These are phyloP conservation scores for Artemisia annua DNA, from an alignment of 129 eudicot genomes.

Conservation along the genomic window DNA sequence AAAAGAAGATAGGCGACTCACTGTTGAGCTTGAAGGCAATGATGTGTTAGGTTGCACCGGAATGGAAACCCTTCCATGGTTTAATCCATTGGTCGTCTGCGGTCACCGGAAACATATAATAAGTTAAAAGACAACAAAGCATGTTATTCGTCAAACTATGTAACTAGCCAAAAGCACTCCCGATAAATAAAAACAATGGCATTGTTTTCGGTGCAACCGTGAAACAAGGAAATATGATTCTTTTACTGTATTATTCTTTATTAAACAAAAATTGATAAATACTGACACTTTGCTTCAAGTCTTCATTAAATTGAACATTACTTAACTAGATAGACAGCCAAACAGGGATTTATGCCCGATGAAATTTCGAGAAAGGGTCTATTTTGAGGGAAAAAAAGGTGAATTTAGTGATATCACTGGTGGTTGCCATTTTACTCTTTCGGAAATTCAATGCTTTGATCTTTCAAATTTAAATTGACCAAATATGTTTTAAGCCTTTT, in stretches of 20 bases:
- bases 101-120: slow-evolving; percentile 11
- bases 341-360: not conserved
- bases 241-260: not conserved
- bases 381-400: no score
- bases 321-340: not conserved
- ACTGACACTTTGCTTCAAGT: not conserved
- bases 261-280: not conserved
- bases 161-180: not conserved
- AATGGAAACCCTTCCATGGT: slow-evolving; percentile 54
- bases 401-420: no score
- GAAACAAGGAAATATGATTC: not conserved
- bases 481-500: no score
- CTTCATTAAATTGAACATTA: no score
- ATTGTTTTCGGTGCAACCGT: not conserved
- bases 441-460: no score
- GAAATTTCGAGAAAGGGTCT: no score
- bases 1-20: slow-evolving; percentile 27
- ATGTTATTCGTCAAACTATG: not conserved
- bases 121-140: not conserved
- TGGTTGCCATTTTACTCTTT: no score
- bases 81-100: slow-evolving; percentile 50
- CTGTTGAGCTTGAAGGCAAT: slow-evolving; percentile 46
- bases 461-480: no score
- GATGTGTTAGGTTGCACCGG: slow-evolving; percentile 40
- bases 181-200: not conserved